Evolutionary conservation across 2,329 filamentous ascomycete genomes (phyloP), one percentile per base, ranked within the genome.

Genomic region (Botrytis porri): DNA sequence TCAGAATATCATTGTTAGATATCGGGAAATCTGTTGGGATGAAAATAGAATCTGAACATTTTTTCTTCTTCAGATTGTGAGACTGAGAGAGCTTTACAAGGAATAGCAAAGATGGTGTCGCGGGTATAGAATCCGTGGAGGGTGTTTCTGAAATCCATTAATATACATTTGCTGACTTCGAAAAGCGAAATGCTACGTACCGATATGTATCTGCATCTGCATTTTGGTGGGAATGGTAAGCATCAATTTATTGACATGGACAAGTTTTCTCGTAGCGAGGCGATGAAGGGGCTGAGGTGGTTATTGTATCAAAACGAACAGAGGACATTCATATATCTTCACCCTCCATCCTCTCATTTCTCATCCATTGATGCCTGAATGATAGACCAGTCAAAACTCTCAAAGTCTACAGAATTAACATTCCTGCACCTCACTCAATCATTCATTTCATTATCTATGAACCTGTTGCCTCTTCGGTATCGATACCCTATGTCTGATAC

Each of bases 391-490:
- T 39, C 25, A 39, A n/a, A 35, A 39, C 14, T n/a, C 25, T 41
- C 25, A 39, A 37, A 41, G 22, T 7, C 25, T n/a, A 12, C 39
- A 60, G 22, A 18, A 10, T 62, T 20, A n/a, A n/a, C 22, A 18
- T n/a, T 18, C n/a, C 16, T 29, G n/a, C 51, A 57, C 32, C 51
- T 57, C 51, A 29, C 9, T 57, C n/a, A 29, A 57, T 57, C 60
- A 39, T 39, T 10, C 22, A 62, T n/a, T 62, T n/a, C 29, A 48
- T 35, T 70, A 70, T 61, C 54, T 35, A 29, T 37, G 51, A 45
- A 70, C 22, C 69, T 64, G 59, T 29, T 70, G 59, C 69, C 59
- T 71, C 59, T 39, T 71, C n/a, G 12, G 43, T 54, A 63, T 57
- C 20, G 35, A 69, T 69, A 10, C 16, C 51, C 59, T 25, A 32